phyloP scores from a whole-genome alignment of 495 filamentous ascomycete genomes.

The Neurospora sp. region DNA sequence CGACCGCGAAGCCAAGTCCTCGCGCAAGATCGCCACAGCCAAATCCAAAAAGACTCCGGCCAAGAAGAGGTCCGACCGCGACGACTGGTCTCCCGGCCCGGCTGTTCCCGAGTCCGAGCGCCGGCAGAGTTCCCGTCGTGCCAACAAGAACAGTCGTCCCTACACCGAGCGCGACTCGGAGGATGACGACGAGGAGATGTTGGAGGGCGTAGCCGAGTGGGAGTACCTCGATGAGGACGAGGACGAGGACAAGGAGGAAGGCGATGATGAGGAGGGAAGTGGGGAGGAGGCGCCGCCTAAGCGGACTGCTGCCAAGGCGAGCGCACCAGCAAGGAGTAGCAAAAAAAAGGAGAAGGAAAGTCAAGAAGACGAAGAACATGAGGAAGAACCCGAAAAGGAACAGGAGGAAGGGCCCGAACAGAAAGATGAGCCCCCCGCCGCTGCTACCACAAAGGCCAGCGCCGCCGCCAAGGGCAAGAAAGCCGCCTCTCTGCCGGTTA shows the following conservation, averaged over 20 bases:
- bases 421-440: not conserved
- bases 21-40: conserved; percentile 12
- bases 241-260: not conserved
- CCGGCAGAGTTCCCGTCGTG: conserved; percentile 43
- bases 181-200: conserved; percentile 49
- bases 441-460: not conserved
- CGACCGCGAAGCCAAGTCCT: conserved; percentile 1
- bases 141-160: conserved; percentile 13
- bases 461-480: conserved; percentile 5
- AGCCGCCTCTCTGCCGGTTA: conserved; percentile 1
- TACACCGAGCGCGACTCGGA: conserved; percentile 44
- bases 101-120: conserved; percentile 27
- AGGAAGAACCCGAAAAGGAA: conserved; percentile 4
- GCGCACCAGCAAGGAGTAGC: not conserved
- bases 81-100: conserved; percentile 10
- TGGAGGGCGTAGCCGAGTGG: conserved; percentile 45
- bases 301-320: not conserved
- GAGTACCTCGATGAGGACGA: conserved; percentile 31
- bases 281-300: not conserved
- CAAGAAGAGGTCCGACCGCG: conserved; percentile 26
- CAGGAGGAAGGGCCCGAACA: conserved; percentile 17
- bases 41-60: conserved; percentile 24
- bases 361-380: conserved; percentile 4
- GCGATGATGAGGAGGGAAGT: not conserved
- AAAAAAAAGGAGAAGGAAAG: conserved; percentile 3